These are phyloP conservation scores for Hypoxylon sp. DNA, from an alignment of 2,329 filamentous ascomycete genomes.

Conservation along the genomic window DNA sequence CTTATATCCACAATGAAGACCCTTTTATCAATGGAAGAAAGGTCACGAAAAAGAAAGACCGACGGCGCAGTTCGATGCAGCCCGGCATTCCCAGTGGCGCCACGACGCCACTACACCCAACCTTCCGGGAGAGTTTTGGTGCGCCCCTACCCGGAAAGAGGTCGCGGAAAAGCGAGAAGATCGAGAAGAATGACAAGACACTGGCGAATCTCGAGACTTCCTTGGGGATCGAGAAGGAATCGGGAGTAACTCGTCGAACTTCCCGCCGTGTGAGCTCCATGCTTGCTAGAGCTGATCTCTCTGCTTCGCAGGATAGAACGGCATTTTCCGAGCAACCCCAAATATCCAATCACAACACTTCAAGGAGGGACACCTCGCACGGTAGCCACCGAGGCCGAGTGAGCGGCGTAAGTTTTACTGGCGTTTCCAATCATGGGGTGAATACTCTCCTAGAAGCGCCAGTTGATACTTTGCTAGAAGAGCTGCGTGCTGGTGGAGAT, in stretches of 20 bases:
- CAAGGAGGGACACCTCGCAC: conserved; percentile 80
- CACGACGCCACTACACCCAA: conserved; percentile 80
- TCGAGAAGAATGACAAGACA: conserved; percentile 62
- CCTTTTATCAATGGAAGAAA: conserved; percentile 64
- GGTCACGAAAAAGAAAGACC: conserved; percentile 62
- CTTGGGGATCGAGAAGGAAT: conserved; percentile 76
- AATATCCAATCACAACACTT: conserved; percentile 59
- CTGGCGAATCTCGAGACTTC: conserved; percentile 76
- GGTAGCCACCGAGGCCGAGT: conserved; percentile 75
- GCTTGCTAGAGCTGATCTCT: conserved; percentile 87
- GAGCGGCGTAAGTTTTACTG: conserved; percentile 64
- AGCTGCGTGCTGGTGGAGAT: conserved; percentile 72
- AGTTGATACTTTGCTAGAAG: conserved; percentile 78
- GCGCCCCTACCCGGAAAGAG: conserved; percentile 68
- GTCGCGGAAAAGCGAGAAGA: conserved; percentile 65
- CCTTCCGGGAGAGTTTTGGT: conserved; percentile 83
- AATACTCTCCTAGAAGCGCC: conserved; percentile 72
- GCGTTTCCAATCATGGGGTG: conserved; percentile 58
- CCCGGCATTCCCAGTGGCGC: conserved; percentile 79
- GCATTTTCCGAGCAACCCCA: conserved; percentile 79
- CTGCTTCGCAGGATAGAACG: conserved; percentile 84
- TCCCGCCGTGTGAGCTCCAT: conserved; percentile 91
- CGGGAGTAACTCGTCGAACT: conserved; percentile 69
- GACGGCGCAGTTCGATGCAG: conserved; percentile 76
- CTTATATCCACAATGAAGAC: conserved; percentile 80